These are phyloP conservation scores for Isochrysis galbana DNA, from an alignment of 78 protist genomes.

Conservation along the genomic window DNA sequence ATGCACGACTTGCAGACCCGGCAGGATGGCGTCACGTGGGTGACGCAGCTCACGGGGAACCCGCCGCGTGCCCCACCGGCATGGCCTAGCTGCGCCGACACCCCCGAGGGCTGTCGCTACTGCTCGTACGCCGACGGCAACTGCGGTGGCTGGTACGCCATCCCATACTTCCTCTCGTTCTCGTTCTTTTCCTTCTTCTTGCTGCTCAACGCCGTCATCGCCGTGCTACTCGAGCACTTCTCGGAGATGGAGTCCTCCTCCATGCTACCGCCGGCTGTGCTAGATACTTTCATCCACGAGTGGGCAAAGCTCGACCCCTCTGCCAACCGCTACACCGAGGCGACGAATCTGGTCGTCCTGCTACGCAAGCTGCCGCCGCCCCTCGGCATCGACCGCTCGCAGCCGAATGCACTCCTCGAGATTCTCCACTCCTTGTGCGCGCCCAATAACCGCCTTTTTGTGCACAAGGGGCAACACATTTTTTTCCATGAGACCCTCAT, in stretches of 20 bases:
- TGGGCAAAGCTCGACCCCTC: no score
- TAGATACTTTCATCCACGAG: background rate
- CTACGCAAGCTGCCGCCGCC: no score
- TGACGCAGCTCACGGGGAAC: no score
- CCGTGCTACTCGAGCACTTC: background rate
- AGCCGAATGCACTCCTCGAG: no score
- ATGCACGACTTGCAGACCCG: constrained; percentile 20
- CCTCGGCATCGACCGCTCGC: no score
- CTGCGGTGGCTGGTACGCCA: constrained; percentile 23
- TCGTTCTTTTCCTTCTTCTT: background rate
- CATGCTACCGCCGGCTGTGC: background rate
- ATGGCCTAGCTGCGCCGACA: background rate
- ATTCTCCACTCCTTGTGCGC: no score
- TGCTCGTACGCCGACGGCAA: constrained; percentile 6
- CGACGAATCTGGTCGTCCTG: no score
- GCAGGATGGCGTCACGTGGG: background rate
- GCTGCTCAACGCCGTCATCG: background rate
- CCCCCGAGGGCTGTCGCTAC: background rate
- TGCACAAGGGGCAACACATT: no score
- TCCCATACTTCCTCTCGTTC: background rate
- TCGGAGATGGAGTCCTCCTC: background rate
- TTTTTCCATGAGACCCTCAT: no score
- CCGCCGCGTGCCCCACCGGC: background rate
- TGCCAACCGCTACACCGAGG: no score
- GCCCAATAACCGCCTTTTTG: no score